Conservation (phyloP, 352 stramenopile genomes). For the Thalassiosira hispida region DNA sequence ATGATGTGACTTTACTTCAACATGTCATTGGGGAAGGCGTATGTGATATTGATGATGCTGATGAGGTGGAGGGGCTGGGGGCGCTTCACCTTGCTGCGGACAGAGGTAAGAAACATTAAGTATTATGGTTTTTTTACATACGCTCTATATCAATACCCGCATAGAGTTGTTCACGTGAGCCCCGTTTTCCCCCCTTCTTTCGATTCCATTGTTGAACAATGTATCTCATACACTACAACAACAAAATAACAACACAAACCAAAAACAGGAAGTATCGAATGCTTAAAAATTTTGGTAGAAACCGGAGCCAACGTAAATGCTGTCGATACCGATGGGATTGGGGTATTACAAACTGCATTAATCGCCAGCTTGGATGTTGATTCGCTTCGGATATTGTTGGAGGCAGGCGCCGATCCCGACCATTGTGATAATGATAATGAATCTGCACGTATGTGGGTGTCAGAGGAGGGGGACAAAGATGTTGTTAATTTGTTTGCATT, state of each 20-base stretch:
- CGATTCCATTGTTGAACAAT: too few species aligned
- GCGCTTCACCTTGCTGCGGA: conserved; percentile 78
- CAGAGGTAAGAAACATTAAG: too few species aligned
- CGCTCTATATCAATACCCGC: too few species aligned
- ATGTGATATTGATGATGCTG: conserved; percentile 49
- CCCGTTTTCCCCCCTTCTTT: too few species aligned
- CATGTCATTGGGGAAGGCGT: conserved; percentile 25
- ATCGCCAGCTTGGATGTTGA: conserved; percentile 68
- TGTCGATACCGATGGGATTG: conserved; percentile 73
- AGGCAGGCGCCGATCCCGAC: conserved; percentile 74
- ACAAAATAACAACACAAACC: too few species aligned
- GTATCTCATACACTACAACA: too few species aligned
- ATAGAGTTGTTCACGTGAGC: too few species aligned
- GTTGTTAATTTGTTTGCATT: conserved; percentile 58
- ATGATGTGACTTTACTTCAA: conserved; percentile 35
- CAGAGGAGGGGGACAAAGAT: conserved; percentile 62
- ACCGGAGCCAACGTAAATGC: conserved; percentile 69
- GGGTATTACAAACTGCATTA: conserved; percentile 73
- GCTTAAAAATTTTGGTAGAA: conserved; percentile 63
- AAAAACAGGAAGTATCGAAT: conserved; percentile 60
- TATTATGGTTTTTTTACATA: too few species aligned
- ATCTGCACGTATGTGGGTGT: conserved; percentile 59
- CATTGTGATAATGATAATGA: conserved; percentile 77
- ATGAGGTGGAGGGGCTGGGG: conserved; percentile 70
- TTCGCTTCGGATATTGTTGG: conserved; percentile 60